phyloP scores from a whole-genome alignment of 2,329 filamentous ascomycete genomes.

The Teratosphaeria epicoccoides region DNA sequence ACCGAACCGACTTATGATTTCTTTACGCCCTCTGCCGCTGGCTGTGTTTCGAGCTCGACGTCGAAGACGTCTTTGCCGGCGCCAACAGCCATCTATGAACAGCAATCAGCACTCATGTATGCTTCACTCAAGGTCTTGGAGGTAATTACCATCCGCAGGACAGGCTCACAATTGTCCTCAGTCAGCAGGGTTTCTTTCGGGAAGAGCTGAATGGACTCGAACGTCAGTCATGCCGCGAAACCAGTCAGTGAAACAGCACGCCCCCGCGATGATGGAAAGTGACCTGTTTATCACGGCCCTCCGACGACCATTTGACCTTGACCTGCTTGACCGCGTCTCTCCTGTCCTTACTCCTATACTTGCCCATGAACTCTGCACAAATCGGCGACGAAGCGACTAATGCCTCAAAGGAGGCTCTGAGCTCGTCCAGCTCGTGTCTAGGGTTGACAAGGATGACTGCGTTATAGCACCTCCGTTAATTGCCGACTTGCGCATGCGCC shows the following conservation, averaged over 20 bases:
- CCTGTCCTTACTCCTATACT: conserved; percentile 25
- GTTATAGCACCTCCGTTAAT: conserved; percentile 2
- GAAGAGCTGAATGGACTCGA: conserved; percentile 13
- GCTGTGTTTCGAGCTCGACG: too few species aligned
- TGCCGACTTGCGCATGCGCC: neutral
- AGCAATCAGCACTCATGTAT: conserved; percentile 10
- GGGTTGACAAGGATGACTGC: conserved; percentile 20
- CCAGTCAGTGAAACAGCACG: too few species aligned
- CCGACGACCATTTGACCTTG: conserved; percentile 24
- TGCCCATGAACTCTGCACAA: conserved; percentile 26
- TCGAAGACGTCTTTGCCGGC: conserved; percentile 13
- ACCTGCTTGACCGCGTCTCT: conserved; percentile 22
- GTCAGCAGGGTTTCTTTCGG: conserved; percentile 26
- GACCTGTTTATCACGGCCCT: conserved; percentile 21
- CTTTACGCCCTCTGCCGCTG: too few species aligned
- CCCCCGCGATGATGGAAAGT: too few species aligned
- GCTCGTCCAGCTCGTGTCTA: conserved; percentile 14
- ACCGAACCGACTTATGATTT: too few species aligned
- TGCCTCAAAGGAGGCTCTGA: conserved; percentile 13
- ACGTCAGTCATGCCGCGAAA: neutral
- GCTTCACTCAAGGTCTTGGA: neutral
- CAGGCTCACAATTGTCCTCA: conserved; percentile 24
- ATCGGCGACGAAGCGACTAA: conserved; percentile 21
- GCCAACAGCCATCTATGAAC: conserved; percentile 14
- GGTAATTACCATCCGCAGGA: conserved; percentile 10